Evolutionary conservation across 306 rosid genomes (phyloP), one percentile per base, ranked within the genome.

Genomic region (Begonia loranthoides): DNA sequence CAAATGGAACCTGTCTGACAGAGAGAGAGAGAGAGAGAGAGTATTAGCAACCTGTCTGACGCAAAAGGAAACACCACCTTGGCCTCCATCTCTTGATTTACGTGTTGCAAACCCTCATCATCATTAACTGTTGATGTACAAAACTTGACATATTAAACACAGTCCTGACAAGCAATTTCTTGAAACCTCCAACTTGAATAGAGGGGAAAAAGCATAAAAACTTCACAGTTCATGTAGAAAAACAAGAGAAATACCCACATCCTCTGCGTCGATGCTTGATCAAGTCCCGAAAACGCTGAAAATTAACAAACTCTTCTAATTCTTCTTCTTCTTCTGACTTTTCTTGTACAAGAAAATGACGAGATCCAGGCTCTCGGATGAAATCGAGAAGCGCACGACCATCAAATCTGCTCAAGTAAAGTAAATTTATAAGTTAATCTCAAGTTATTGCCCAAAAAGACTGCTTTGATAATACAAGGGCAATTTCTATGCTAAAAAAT

Each of bases 221-320:
- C 56, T 49, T 49, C 56, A 69, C 62, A 53, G 57, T 52, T 73
- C 58, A 43, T 43, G 72, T 62, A 57, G 21, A 56, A 77, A 69
- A 74, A 65, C 40, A 75, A 85, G 52, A 63, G 55, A 90, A 83
- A 94, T 90, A 90, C 99, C 95, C 92, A 86, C 96, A 90, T 90
- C 99, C 99, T 90, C 99, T 87, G 74, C 90, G 95, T 58, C 79
- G 96, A 82, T 86, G 96, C 95, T 86, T 90, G 82, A 90, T 66
- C 80, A 90, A 90, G 86, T 90, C 99, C 90, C 95, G 94, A 73
- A 82, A 90, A 80, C 99, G 94, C 95, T 90, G 93, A 90, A 90
- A 90, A 80, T 86, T 90, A 86, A 90, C 99, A 86, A 80, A 86
- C 95, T 90, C 99, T 76, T 86, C 95, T 83, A 90, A 68, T 67